Evolutionary conservation across 192 early-diverging fungal species (phyloP).

Genomic region (Rhizoclosmatium globosum): DNA sequence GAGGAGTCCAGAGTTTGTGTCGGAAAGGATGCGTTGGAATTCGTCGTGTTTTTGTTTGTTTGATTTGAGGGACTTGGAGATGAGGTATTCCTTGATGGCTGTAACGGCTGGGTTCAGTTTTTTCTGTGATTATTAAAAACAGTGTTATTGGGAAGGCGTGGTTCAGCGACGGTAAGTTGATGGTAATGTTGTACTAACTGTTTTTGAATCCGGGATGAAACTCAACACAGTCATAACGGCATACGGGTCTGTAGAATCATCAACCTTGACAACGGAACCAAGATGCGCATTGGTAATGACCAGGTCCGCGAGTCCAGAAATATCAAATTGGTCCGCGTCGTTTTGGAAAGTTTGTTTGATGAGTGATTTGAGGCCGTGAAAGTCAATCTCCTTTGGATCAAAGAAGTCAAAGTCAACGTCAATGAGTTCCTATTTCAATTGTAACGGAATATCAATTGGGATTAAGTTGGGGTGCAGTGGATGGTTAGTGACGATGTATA

Average conservation of each 20-base stretch:
- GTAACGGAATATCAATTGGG: neutral
- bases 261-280: slow-evolving; percentile 91
- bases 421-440: slow-evolving; percentile 50
- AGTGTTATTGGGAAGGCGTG: neutral
- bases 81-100: slow-evolving; percentile 64
- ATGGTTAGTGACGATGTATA: too few species aligned
- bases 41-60: slow-evolving; percentile 16
- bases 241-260: slow-evolving; percentile 81
- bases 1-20: slow-evolving; percentile 66
- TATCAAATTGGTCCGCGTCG: slow-evolving; percentile 77
- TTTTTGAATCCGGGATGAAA: slow-evolving; percentile 51
- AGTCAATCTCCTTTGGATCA: slow-evolving; percentile 88
- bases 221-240: slow-evolving; percentile 81
- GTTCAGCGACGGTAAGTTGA: neutral
- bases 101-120: slow-evolving; percentile 12
- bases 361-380: slow-evolving; percentile 91
- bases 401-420: slow-evolving; percentile 98
- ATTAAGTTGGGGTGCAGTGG: neutral
- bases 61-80: slow-evolving; percentile 62
- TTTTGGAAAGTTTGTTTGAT: slow-evolving; percentile 79
- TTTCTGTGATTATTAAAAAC: neutral
- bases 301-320: slow-evolving; percentile 83
- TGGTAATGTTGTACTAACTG: neutral
- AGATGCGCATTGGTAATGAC: slow-evolving; percentile 78
- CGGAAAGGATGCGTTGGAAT: slow-evolving; percentile 5